These are phyloP conservation scores for Cytospora schulzeri DNA, from an alignment of 2,329 filamentous ascomycete genomes.

Conservation along the genomic window DNA sequence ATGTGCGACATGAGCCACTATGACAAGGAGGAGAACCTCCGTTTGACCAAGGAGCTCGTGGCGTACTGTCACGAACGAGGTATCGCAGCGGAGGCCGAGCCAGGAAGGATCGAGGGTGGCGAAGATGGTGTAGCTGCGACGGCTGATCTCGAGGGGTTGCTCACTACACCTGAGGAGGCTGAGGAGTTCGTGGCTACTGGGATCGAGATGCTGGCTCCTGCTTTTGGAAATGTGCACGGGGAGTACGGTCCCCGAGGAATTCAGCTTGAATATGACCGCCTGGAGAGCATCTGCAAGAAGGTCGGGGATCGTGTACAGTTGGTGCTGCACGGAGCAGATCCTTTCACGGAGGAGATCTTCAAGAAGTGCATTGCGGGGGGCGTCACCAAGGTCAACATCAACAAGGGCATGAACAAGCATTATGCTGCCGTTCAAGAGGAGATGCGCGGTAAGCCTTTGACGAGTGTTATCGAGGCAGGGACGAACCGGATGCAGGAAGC, in stretches of 20 bases:
- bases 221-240: slow-evolving; percentile 77
- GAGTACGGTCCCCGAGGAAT: slow-evolving; percentile 69
- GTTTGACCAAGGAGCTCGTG: slow-evolving; percentile 62
- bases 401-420: slow-evolving; percentile 54
- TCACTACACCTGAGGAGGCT: slow-evolving; percentile 71
- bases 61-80: slow-evolving; percentile 64
- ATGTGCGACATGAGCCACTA: slow-evolving; percentile 76
- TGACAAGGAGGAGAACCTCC: slow-evolving; percentile 67
- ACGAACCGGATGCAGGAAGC: slow-evolving; percentile 51
- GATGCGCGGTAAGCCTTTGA: slow-evolving; percentile 50
- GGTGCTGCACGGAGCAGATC: slow-evolving; percentile 52
- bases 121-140: slow-evolving; percentile 74
- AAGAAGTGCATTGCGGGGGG: slow-evolving; percentile 47
- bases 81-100: slow-evolving; percentile 70
- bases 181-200: slow-evolving; percentile 71
- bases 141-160: slow-evolving; percentile 46
- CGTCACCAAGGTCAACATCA: slow-evolving; percentile 54
- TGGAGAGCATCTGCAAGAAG: slow-evolving; percentile 46
- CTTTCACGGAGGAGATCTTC: slow-evolving; percentile 50
- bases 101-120: slow-evolving; percentile 57
- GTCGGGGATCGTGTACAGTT: slow-evolving; percentile 49
- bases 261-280: slow-evolving; percentile 59
- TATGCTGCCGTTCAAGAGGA: slow-evolving; percentile 47
- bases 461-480: slow-evolving; percentile 50
- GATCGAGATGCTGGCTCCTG: slow-evolving; percentile 74